Evolutionary conservation across 2,329 filamentous ascomycete genomes (phyloP).

Genomic region (Aspergillus sp.): DNA sequence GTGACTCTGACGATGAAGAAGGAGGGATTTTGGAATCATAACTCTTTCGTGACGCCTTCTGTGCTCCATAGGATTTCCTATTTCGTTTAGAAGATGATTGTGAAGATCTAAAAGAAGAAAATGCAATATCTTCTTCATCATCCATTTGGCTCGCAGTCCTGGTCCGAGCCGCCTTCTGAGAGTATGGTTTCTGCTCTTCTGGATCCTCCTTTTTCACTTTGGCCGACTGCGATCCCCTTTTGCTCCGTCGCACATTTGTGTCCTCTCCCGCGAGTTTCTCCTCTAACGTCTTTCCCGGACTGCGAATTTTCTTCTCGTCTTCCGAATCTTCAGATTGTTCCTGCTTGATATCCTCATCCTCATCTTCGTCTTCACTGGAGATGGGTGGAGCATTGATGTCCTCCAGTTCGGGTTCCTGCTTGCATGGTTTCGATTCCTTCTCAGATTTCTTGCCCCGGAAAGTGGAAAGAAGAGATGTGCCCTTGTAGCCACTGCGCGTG

Average conservation of each 20-base stretch:
- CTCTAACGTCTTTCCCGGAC: slow-evolving; percentile 12
- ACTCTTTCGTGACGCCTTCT: background rate
- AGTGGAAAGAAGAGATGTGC: slow-evolving; percentile 17
- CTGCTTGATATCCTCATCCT: slow-evolving; percentile 4
- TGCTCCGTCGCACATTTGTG: background rate
- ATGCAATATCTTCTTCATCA: slow-evolving; percentile 1
- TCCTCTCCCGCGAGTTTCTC: slow-evolving; percentile 16
- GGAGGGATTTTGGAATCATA: background rate
- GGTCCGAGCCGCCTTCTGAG: slow-evolving; percentile 9
- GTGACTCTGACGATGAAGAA: slow-evolving; percentile 2
- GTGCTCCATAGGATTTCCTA: too few relatives aligned
- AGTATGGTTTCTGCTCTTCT: background rate
- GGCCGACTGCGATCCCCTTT: slow-evolving; percentile 1
- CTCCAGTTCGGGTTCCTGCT: slow-evolving; percentile 13
- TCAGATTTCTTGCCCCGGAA: slow-evolving; percentile 8
- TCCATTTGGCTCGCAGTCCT: slow-evolving; percentile 7
- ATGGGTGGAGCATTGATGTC: slow-evolving; percentile 33
- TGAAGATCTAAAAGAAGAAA: slow-evolving; percentile 5
- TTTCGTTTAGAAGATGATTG: background rate
- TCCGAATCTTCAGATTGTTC: background rate
- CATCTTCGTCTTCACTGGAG: slow-evolving; percentile 25
- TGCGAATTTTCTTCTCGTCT: slow-evolving; percentile 1
- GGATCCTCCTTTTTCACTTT: background rate
- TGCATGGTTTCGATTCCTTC: background rate
- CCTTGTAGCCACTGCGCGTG: slow-evolving; percentile 13